These are phyloP conservation scores for Lasiodiplodia gonubiensis DNA, from an alignment of 2,329 filamentous ascomycete species.

Conservation along the genomic window DNA sequence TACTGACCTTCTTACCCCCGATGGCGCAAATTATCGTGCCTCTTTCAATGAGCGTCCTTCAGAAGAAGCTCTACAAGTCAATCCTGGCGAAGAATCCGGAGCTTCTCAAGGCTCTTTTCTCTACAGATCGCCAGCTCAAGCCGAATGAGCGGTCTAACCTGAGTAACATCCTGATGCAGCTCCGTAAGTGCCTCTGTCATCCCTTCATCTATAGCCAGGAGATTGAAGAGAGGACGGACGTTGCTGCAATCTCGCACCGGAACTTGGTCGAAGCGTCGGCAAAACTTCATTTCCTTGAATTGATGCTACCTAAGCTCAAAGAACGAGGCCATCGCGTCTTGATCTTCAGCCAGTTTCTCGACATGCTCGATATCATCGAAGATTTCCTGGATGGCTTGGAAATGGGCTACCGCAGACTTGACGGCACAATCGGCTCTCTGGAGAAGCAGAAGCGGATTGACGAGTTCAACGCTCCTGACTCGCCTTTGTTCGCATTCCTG, in stretches of 20 bases:
- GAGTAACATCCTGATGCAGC: slow-evolving; percentile 94
- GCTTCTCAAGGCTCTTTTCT: slow-evolving; percentile 85
- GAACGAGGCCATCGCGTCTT: slow-evolving; percentile 87
- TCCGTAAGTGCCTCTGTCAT: slow-evolving; percentile 93
- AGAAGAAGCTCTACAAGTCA: slow-evolving; percentile 92
- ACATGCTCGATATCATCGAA: slow-evolving; percentile 85
- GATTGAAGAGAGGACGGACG: slow-evolving; percentile 80
- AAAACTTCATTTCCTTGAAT: slow-evolving; percentile 82
- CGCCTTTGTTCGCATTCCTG: slow-evolving; percentile 84
- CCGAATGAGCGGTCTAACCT: slow-evolving; percentile 76
- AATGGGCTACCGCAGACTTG: slow-evolving; percentile 77
- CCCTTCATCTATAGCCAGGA: slow-evolving; percentile 91
- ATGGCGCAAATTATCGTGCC: slow-evolving; percentile 96
- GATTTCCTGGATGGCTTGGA: slow-evolving; percentile 84
- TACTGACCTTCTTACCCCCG: slow-evolving; percentile 87
- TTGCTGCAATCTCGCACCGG: slow-evolving; percentile 67
- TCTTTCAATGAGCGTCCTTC: slow-evolving; percentile 91
- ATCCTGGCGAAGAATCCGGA: slow-evolving; percentile 91
- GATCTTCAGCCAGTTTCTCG: slow-evolving; percentile 94
- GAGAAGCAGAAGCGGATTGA: slow-evolving; percentile 96
- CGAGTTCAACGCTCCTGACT: slow-evolving; percentile 85
- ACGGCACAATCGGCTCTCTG: slow-evolving; percentile 79
- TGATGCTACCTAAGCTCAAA: slow-evolving; percentile 85
- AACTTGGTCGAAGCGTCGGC: slow-evolving; percentile 91
- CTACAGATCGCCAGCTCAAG: slow-evolving; percentile 64